Percentiles rank a stretch among this genome's conserved stretches.
These are phyloP conservation scores for Logfia minima DNA, from an alignment of 129 eudicot genomes.

Conservation along the genomic window DNA sequence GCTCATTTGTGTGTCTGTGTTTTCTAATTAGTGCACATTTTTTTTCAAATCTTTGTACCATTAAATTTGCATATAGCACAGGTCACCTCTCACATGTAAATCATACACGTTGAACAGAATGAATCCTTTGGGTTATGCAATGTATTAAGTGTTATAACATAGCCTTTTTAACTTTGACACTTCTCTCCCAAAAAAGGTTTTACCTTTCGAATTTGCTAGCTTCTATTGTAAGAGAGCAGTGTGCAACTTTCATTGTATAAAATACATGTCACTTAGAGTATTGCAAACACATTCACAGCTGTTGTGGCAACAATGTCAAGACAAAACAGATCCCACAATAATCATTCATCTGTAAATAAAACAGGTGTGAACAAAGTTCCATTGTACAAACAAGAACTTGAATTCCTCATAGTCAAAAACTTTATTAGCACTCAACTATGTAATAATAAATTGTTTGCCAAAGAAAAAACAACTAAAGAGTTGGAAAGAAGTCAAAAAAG, in stretches of 20 bases:
- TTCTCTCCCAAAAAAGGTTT: too few relatives aligned
- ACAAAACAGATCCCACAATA: too few relatives aligned
- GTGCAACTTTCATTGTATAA: too few relatives aligned
- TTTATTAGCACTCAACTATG: too few relatives aligned
- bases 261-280: too few relatives aligned
- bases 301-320: too few relatives aligned
- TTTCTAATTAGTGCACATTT: conserved; percentile 6
- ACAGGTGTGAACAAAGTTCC: neutral
- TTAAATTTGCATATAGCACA: conserved; percentile 10
- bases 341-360: neutral
- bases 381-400: neutral
- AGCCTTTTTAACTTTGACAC: neutral
- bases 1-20: neutral
- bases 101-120: neutral
- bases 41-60: conserved; percentile 11
- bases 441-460: too few relatives aligned
- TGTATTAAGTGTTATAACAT: neutral
- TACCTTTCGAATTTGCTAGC: too few relatives aligned
- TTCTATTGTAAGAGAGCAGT: too few relatives aligned
- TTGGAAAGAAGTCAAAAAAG: neutral
- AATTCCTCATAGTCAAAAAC: too few relatives aligned
- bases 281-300: too few relatives aligned
- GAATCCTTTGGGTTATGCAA: neutral
- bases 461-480: neutral
- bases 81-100: neutral